Conservation (phyloP, 306 rosid species). For the Cercis canadensis region DNA sequence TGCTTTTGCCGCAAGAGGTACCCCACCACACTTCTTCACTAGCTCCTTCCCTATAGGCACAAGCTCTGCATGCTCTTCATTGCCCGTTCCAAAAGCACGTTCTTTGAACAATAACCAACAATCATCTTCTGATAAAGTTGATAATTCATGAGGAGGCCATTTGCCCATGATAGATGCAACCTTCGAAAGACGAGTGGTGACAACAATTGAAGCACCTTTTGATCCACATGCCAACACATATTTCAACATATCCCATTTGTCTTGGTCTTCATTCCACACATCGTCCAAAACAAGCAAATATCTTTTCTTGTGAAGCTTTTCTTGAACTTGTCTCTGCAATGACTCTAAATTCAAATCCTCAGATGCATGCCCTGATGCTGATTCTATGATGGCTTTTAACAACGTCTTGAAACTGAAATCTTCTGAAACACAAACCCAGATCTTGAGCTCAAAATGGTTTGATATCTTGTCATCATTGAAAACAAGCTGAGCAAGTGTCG, state of each 20-base stretch:
- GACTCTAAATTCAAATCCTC: neutral
- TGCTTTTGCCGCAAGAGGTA: constrained; percentile 9
- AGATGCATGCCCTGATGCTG: too few species aligned
- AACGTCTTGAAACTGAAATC: constrained; percentile 18
- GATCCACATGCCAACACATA: constrained; percentile 12
- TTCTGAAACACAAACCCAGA: constrained; percentile 41
- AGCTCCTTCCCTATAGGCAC: neutral
- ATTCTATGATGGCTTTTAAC: constrained; percentile 5
- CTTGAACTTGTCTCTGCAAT: neutral
- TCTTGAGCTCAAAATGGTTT: constrained; percentile 19
- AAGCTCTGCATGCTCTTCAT: neutral
- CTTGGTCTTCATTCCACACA: constrained; percentile 5
- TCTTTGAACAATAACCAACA: neutral
- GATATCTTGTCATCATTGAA: constrained; percentile 33
- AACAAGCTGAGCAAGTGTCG: constrained; percentile 40
- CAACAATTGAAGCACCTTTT: constrained; percentile 1
- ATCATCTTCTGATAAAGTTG: neutral
- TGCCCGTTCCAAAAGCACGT: neutral
- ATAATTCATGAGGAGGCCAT: neutral
- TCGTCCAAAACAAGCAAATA: neutral
- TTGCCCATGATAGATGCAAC: constrained; percentile 20
- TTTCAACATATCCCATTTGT: neutral
- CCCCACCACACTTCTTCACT: neutral
- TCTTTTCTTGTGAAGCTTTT: neutral
- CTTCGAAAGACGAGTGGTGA: constrained; percentile 6